Evolutionary conservation across 2,329 filamentous ascomycete species (phyloP), one percentile per base, ranked within the genome.

Genomic region (Alternaria angustiovoidea): DNA sequence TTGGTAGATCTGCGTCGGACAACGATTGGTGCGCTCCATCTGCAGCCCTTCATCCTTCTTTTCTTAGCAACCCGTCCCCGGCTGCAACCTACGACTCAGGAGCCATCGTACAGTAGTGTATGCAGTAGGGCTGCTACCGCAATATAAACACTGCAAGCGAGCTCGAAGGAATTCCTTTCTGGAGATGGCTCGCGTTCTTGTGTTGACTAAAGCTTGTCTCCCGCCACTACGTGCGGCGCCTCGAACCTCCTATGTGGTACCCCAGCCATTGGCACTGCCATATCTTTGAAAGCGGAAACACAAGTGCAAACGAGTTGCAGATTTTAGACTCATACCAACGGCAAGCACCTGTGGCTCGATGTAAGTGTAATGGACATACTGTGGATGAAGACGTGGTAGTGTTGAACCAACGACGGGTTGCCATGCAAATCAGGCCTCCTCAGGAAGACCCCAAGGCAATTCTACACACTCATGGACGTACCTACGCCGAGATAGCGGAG

Each of bases 241-340:
- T 46, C 36, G 4, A 51, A 48, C 38, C 18, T 36, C n/a, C 7
- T 28, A 34, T 44, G 26, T 11, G 12, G 24, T 28, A 3, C 36
- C 39, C 39, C 41, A 51, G 34, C 46, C 22, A 11, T 46, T 11
- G 18, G 16, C 34, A 20, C 20, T 30, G 24, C n/a, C 42, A 36
- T 18, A 46, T 26, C 48, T 26, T 22, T 30, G 24, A 48, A 30
- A 12, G 52, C 30, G 43, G 28, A 6, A 20, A 39, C 14, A 44
- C n/a, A n/a, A 44, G 32, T 11, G 18, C 42, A 57, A 53, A 28
- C 53, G 53, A 61, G 14, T 34, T 61, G 53, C 32, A 54, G 26
- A n/a, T 24, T 20, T 32, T 26, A 16, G 14, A 30, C 41, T 43
- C 44, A 22, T 30, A 46, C 47, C 41, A 52, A 55, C 62, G 14